phyloP scores from a whole-genome alignment of 257 asterid genomes.

The Craterostigma plantagineum region DNA sequence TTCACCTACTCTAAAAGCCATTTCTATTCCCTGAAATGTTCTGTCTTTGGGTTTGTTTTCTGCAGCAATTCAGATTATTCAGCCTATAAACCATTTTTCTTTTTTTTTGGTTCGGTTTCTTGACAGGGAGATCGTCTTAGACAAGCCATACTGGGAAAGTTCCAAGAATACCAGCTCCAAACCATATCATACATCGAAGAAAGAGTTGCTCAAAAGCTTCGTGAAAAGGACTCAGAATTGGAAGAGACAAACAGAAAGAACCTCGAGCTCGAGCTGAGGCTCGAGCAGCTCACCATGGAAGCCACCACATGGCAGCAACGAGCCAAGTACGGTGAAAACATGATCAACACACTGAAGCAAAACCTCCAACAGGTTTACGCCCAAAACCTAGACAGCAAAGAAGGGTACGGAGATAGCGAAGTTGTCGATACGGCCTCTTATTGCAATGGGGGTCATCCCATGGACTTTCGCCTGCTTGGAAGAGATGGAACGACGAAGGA shows the following conservation, averaged over 20 bases:
- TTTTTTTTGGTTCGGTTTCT: not conserved
- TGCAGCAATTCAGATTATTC: too few species aligned
- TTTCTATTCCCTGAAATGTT: too few species aligned
- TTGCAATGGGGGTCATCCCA: slow-evolving; percentile 37
- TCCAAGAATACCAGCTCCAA: slow-evolving; percentile 66
- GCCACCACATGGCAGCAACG: slow-evolving; percentile 84
- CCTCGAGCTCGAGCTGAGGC: slow-evolving; percentile 42
- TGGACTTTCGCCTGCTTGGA: slow-evolving; percentile 26
- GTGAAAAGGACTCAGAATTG: slow-evolving; percentile 64
- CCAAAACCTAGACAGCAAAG: slow-evolving; percentile 69
- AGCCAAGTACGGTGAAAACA: too few species aligned
- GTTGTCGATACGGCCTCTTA: slow-evolving; percentile 85
- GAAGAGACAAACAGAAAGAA: slow-evolving; percentile 67
- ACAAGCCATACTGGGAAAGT: slow-evolving; percentile 64
- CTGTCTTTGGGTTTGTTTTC: too few species aligned
- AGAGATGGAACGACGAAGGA: slow-evolving; percentile 42
- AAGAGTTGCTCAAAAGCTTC: slow-evolving; percentile 51
- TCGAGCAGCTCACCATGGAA: slow-evolving; percentile 44
- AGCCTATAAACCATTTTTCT: slow-evolving; percentile 1
- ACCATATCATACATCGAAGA: slow-evolving; percentile 67
- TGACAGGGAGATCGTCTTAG: slow-evolving; percentile 62
- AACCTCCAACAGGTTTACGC: slow-evolving; percentile 67
- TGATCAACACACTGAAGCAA: slow-evolving; percentile 41
- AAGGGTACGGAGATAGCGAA: slow-evolving; percentile 98
- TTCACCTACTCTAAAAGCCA: too few species aligned